These are phyloP conservation scores for Colletotrichum tropicale DNA, from an alignment of 2,329 filamentous ascomycete genomes.

Conservation along the genomic window DNA sequence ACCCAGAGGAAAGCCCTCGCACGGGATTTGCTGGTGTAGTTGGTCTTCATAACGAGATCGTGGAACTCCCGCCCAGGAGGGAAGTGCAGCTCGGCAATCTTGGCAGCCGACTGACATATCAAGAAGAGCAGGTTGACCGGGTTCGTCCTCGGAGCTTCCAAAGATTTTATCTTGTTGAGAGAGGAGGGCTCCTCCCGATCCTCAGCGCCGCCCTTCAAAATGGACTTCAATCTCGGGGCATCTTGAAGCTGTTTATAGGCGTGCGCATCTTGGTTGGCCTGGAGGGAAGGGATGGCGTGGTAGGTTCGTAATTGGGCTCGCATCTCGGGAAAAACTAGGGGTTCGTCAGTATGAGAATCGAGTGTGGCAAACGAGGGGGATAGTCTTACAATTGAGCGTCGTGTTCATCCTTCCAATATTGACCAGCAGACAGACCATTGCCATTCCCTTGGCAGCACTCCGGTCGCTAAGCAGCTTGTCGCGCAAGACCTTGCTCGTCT, in stretches of 20 bases:
- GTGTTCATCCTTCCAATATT: constrained; percentile 99
- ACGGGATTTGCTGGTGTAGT: constrained; percentile 80
- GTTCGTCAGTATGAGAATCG: not conserved
- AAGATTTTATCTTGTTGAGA: constrained; percentile 79
- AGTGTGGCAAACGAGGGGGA: constrained; percentile 5
- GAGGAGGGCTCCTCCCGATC: constrained; percentile 84
- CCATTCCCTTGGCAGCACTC: constrained; percentile 94
- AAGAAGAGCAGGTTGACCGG: constrained; percentile 98
- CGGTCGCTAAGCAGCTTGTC: constrained; percentile 95
- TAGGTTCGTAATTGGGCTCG: constrained; percentile 96
- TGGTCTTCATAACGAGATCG: constrained; percentile 91
- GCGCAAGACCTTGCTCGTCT: constrained; percentile 97
- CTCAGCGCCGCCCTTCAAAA: constrained; percentile 94
- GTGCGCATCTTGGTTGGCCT: constrained; percentile 92
- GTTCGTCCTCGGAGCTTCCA: constrained; percentile 77
- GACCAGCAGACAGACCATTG: constrained; percentile 97
- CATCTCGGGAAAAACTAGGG: constrained; percentile 96
- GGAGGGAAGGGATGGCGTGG: constrained; percentile 94
- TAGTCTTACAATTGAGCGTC: constrained; percentile 84
- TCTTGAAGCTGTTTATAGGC: constrained; percentile 98
- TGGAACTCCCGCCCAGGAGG: constrained; percentile 87
- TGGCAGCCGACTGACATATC: constrained; percentile 85
- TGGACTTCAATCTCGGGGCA: constrained; percentile 93
- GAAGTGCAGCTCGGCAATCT: constrained; percentile 93
- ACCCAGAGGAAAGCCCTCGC: constrained; percentile 93